phyloP scores from a whole-genome alignment of 768 basidiomycete genomes.

The Chalciporus piperatus region DNA sequence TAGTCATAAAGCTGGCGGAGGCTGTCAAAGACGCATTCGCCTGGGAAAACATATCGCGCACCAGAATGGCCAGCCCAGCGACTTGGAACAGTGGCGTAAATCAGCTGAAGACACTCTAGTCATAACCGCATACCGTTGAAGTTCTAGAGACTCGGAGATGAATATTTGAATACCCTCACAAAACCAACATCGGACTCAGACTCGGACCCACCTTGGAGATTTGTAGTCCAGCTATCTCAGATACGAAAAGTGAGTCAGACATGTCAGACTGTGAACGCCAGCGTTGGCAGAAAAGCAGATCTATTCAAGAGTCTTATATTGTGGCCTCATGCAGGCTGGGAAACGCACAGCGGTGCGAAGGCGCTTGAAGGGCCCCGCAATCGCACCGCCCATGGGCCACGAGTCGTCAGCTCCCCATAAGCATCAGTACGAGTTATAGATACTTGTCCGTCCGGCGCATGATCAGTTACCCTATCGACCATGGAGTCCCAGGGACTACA shows the following conservation, averaged over 20 bases:
- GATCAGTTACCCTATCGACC: too few relatives aligned
- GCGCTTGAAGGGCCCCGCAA: too few relatives aligned
- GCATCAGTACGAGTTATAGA: too few relatives aligned
- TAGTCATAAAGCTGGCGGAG: constrained; percentile 6
- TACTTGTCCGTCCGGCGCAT: too few relatives aligned
- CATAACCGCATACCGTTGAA: not conserved
- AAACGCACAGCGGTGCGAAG: too few relatives aligned
- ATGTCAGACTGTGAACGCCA: not conserved
- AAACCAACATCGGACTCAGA: not conserved
- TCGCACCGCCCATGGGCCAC: too few relatives aligned
- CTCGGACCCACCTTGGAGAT: not conserved
- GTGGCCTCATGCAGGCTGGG: too few relatives aligned
- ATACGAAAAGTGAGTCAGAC: not conserved
- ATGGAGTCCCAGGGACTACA: too few relatives aligned
- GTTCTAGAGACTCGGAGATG: too few relatives aligned
- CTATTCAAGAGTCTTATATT: not conserved
- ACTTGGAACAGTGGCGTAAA: not conserved
- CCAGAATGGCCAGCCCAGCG: not conserved
- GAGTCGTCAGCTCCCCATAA: too few relatives aligned
- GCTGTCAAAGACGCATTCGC: not conserved
- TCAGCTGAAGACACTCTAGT: not conserved
- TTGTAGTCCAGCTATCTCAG: not conserved
- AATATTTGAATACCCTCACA: not conserved
- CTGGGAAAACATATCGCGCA: not conserved
- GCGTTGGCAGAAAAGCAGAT: not conserved